phyloP scores from a whole-genome alignment of 306 rosid species.

The Cicer arietinum region DNA sequence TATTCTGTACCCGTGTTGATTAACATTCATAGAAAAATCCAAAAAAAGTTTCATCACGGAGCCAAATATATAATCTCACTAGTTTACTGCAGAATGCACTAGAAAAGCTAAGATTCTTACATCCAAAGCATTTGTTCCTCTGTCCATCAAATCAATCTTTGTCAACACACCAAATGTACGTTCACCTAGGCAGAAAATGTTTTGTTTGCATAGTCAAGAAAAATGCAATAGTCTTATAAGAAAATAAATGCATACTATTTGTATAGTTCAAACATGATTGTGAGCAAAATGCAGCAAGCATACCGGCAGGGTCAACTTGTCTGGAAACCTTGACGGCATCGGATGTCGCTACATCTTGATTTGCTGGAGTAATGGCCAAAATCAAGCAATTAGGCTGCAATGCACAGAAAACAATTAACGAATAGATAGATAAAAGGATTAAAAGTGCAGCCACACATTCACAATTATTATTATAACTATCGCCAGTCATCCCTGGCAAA shows the following conservation, averaged over 20 bases:
- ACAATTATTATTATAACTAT: constrained; percentile 18
- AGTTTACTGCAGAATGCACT: constrained; percentile 31
- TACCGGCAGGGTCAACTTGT: constrained; percentile 91
- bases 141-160: constrained; percentile 97
- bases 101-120: constrained; percentile 56
- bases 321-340: constrained; percentile 85
- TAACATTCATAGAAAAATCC: constrained; percentile 19
- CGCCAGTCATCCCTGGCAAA: neutral
- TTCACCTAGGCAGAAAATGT: constrained; percentile 59
- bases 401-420: neutral
- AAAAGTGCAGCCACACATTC: neutral
- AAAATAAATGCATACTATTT: constrained; percentile 23
- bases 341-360: constrained; percentile 93
- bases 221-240: constrained; percentile 9
- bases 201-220: constrained; percentile 31
- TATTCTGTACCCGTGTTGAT: neutral
- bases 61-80: constrained; percentile 37
- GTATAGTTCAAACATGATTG: constrained; percentile 26
- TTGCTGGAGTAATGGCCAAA: constrained; percentile 92
- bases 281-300: constrained; percentile 30
- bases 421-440: constrained; percentile 15
- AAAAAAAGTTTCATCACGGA: constrained; percentile 1
- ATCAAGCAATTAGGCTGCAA: constrained; percentile 88
- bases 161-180: constrained; percentile 93
- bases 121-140: constrained; percentile 85